phyloP scores from a whole-genome alignment of 192 early-diverging fungal genomes.

The Spizellomyces punctatus region DNA sequence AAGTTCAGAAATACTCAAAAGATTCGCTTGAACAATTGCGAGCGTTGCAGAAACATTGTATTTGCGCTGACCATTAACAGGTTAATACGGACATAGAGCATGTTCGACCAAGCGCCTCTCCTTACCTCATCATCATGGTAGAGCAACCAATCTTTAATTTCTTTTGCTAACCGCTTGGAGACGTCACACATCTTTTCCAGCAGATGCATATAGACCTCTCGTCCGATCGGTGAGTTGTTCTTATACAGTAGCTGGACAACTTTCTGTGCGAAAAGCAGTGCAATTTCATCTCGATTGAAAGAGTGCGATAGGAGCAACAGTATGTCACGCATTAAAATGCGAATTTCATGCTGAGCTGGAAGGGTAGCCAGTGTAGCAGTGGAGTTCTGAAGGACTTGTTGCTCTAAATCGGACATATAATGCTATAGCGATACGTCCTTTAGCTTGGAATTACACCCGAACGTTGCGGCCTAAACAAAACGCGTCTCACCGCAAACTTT shows the following conservation, averaged over 20 bases:
- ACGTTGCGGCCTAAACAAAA: too few species aligned
- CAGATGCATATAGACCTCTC: conserved; percentile 81
- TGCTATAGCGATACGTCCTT: too few species aligned
- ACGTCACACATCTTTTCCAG: conserved; percentile 84
- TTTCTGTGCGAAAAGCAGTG: conserved; percentile 87
- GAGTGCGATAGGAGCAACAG: conserved; percentile 62
- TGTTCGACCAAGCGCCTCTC: background rate
- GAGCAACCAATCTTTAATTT: conserved; percentile 89
- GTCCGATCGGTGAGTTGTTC: conserved; percentile 69
- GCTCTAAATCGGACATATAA: too few species aligned
- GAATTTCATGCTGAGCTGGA: conserved; percentile 79
- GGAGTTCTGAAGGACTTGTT: conserved; percentile 37
- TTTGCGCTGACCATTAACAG: conserved; percentile 59
- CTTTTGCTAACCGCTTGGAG: conserved; percentile 76
- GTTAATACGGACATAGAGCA: background rate
- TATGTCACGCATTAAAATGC: conserved; percentile 73
- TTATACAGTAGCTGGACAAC: conserved; percentile 85
- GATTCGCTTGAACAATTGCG: conserved; percentile 75
- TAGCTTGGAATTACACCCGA: too few species aligned
- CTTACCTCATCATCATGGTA: conserved; percentile 86
- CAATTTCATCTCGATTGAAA: conserved; percentile 75
- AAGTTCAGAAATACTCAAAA: conserved; percentile 78
- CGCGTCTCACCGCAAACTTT: too few species aligned
- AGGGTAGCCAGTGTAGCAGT: conserved; percentile 61
- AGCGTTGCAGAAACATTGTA: conserved; percentile 84